Base-by-base conservation (phyloP, 345 rosid genomes). In the Atalantia buxifolia region DNA sequence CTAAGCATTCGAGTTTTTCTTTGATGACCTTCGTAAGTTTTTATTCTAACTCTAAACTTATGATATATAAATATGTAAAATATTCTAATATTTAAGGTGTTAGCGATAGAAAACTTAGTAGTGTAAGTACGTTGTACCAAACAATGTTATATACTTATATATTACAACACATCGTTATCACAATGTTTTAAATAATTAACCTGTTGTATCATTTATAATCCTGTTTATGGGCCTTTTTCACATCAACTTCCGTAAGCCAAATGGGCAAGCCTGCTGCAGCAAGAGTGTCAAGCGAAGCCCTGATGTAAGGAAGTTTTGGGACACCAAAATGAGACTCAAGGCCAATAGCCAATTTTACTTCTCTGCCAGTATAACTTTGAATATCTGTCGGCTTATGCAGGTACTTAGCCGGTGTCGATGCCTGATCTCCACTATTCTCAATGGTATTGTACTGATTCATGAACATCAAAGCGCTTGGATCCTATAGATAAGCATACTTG, bases 171-270 rank as follows among this genome's bases (percentile, higher is more conserved):
- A 12, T 18, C 1, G 5, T 45, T 1, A 45, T 45, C 50, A 0
- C 50, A 45, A 13, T 13, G 50, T 45, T 45, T 45, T 45, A 45
- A 45, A 45, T 45, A 3, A 45, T 45, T 45, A 45, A 45, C 50
- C 0, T 2, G 5, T 13, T 45, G 18, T 42, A 3, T 45, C 1
- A 5, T 7, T 21, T 6, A 22, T 2, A 45, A 45, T 13, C 5
- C 88, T 88, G 91, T 30, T 78, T 66, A 4, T 74, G 82, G 76
- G 73, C 4, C 59, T 74, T 84, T 5, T 74, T 16, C 6, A 93
- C 91, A 72, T 93, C 98, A 4, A 93, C 27, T 78, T 95, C 94
- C 0, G 98, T 90, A n/a, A 95, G 85, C 98, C 97, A 88, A 61
- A 92, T 81, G 19, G 97, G 93, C 45, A 88, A 53, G 10, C 86